Evolutionary conservation across 768 basidiomycete species (phyloP).

Genomic region (Calocybe gangraenosa): DNA sequence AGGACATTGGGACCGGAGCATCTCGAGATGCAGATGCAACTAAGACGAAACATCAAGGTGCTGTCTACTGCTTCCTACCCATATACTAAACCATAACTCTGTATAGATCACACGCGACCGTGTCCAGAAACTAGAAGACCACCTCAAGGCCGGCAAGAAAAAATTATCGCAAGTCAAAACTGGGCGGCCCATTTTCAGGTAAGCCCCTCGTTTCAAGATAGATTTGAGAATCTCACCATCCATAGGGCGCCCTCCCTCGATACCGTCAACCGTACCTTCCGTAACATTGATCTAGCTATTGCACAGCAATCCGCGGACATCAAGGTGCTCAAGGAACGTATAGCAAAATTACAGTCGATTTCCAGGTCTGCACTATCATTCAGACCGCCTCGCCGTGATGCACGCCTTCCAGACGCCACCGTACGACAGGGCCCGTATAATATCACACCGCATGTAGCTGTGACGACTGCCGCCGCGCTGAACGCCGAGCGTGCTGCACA

Average conservation of each 20-base stretch:
- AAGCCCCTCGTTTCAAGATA: slow-evolving; percentile 18
- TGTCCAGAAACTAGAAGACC: slow-evolving; percentile 75
- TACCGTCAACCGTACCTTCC: slow-evolving; percentile 77
- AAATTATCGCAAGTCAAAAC: slow-evolving; percentile 57
- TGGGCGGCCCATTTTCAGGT: slow-evolving; percentile 64
- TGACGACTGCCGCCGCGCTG: slow-evolving; percentile 75
- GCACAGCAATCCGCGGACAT: slow-evolving; percentile 57
- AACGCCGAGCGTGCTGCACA: slow-evolving; percentile 76
- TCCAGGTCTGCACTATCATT: slow-evolving; percentile 9
- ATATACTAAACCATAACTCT: too few relatives aligned
- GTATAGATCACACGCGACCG: slow-evolving; percentile 68
- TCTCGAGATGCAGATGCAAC: slow-evolving; percentile 71
- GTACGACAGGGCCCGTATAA: slow-evolving; percentile 30
- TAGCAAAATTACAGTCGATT: slow-evolving; percentile 45
- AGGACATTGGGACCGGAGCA: slow-evolving; percentile 88
- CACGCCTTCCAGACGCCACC: slow-evolving; percentile 35
- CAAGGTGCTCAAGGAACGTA: slow-evolving; percentile 43
- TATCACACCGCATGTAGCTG: slow-evolving; percentile 63
- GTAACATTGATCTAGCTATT: slow-evolving; percentile 77
- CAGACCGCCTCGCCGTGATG: slow-evolving; percentile 29
- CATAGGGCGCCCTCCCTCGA: slow-evolving; percentile 80
- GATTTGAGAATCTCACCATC: slow-evolving; percentile 3
- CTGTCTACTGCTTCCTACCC: slow-evolving; percentile 1
- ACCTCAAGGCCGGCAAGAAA: slow-evolving; percentile 67
- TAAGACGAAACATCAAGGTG: slow-evolving; percentile 72